Conservation (phyloP, 2,329 filamentous ascomycete species). For the Monosporascus sp. region DNA sequence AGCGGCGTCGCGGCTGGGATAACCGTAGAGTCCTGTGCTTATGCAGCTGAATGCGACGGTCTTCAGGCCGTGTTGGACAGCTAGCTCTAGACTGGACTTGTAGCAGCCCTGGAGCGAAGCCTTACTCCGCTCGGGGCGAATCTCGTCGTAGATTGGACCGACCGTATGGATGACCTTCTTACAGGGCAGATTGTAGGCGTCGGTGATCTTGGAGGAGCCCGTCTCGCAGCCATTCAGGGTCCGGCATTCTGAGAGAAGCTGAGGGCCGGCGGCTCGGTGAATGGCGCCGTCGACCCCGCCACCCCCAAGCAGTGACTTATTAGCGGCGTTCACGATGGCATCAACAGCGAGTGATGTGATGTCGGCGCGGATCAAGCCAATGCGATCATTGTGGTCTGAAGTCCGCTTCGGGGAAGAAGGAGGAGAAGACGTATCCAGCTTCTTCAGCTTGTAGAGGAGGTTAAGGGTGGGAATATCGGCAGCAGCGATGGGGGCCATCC, state of each 20-base stretch:
- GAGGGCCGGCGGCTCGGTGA: slow-evolving; percentile 71
- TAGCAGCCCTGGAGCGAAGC: slow-evolving; percentile 61
- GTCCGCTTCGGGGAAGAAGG: slow-evolving; percentile 5
- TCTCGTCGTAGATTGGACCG: slow-evolving; percentile 66
- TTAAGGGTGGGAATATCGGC: slow-evolving; percentile 58
- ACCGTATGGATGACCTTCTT: slow-evolving; percentile 84
- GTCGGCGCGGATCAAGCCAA: slow-evolving; percentile 68
- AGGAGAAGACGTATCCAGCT: slow-evolving; percentile 31
- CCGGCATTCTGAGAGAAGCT: slow-evolving; percentile 66
- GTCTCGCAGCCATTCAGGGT: slow-evolving; percentile 66
- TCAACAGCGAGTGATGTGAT: slow-evolving; percentile 76
- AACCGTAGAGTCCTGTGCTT: slow-evolving; percentile 87
- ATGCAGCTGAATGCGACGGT: slow-evolving; percentile 79
- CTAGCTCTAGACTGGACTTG: slow-evolving; percentile 63
- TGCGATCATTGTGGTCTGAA: slow-evolving; percentile 56
- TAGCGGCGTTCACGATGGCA: slow-evolving; percentile 92
- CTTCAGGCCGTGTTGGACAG: slow-evolving; percentile 58
- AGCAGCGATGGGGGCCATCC: slow-evolving; percentile 37
- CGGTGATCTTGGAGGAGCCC: slow-evolving; percentile 78
- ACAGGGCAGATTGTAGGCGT: slow-evolving; percentile 69
- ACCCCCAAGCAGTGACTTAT: slow-evolving; percentile 70
- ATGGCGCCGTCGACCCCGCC: slow-evolving; percentile 91
- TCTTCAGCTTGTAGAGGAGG: slow-evolving; percentile 58
- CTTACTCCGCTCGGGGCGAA: slow-evolving; percentile 36
- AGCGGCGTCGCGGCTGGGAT: slow-evolving; percentile 70